These are phyloP conservation scores for Pythium myriotylum DNA, from an alignment of 352 stramenopile species.

Conservation along the genomic window DNA sequence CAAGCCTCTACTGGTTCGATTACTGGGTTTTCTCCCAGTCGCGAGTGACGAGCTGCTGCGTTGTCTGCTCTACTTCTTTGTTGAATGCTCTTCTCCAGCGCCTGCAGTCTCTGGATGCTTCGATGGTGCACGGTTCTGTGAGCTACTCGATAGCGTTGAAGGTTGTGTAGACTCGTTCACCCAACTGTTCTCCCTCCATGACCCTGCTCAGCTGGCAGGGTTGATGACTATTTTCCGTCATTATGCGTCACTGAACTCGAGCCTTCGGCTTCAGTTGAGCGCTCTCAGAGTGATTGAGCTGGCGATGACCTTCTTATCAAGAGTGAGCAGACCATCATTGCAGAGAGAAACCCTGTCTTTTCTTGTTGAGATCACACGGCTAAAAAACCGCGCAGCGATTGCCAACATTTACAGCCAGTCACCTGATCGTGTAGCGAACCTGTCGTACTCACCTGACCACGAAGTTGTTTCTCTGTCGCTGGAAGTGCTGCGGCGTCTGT, in stretches of 20 bases:
- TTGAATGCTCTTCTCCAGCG: conserved; percentile 12
- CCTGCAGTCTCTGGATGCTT: neutral
- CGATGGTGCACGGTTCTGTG: conserved; percentile 35
- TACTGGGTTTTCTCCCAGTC: too few species aligned
- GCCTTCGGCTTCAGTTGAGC: conserved; percentile 42
- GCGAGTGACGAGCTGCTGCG: too few species aligned
- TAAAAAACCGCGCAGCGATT: conserved; percentile 53
- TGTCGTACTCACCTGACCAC: conserved; percentile 43
- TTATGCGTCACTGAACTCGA: conserved; percentile 34
- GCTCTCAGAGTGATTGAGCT: conserved; percentile 34
- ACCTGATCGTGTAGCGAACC: conserved; percentile 57
- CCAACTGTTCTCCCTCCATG: conserved; percentile 45
- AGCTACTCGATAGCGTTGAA: conserved; percentile 33
- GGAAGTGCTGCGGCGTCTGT: conserved; percentile 53
- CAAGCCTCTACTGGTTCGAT: too few species aligned
- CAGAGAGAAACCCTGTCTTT: conserved; percentile 56
- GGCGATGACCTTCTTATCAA: conserved; percentile 35
- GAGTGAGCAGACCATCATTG: conserved; percentile 36
- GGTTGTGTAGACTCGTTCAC: conserved; percentile 32
- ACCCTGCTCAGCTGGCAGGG: conserved; percentile 42
- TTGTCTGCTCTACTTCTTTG: conserved; percentile 8
- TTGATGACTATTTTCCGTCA: conserved; percentile 46
- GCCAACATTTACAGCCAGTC: conserved; percentile 44
- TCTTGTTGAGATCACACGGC: conserved; percentile 44
- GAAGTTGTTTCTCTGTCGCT: conserved; percentile 35